These are phyloP conservation scores for Penicillium paxilli DNA, from an alignment of 495 filamentous ascomycete species.

Conservation along the genomic window DNA sequence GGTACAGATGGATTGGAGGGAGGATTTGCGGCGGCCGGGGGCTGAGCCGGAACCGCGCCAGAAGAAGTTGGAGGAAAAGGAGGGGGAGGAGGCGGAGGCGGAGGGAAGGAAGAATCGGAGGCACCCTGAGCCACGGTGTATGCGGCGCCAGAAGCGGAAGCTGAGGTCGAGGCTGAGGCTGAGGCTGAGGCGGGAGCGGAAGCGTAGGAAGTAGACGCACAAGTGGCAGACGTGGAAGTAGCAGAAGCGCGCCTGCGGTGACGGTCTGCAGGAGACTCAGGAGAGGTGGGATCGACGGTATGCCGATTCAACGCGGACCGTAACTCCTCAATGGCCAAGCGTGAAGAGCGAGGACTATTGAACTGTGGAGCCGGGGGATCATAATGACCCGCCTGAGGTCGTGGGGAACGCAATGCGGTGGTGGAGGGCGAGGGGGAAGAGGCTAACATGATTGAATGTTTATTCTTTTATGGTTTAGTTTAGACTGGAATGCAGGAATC, in stretches of 20 bases:
- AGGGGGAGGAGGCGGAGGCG: constrained; percentile 19
- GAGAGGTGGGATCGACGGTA: constrained; percentile 40
- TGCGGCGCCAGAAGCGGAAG: constrained; percentile 20
- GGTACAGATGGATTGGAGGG: constrained; percentile 25
- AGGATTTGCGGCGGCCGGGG: constrained; percentile 1
- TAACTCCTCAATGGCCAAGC: constrained; percentile 49
- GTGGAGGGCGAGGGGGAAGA: constrained; percentile 49
- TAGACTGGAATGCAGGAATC: constrained; percentile 21
- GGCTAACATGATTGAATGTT: constrained; percentile 42
- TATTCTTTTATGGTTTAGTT: constrained; percentile 4
- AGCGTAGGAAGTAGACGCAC: constrained; percentile 12
- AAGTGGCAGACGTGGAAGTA: constrained; percentile 28
- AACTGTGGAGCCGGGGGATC: constrained; percentile 36
- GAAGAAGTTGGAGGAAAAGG: constrained; percentile 16
- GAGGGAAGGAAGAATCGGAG: background rate
- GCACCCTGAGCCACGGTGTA: background rate
- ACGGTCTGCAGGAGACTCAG: constrained; percentile 41
- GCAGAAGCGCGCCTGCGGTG: constrained; percentile 42
- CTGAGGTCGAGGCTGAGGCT: constrained; percentile 21
- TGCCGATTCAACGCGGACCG: constrained; percentile 46
- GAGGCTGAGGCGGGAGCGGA: constrained; percentile 21
- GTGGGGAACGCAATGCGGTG: constrained; percentile 36
- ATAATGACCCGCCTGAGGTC: constrained; percentile 31
- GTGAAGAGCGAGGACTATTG: constrained; percentile 41
- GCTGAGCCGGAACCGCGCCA: constrained; percentile 19